phyloP scores from a whole-genome alignment of 208 protist genomes.

The Perkinsela sp. region DNA sequence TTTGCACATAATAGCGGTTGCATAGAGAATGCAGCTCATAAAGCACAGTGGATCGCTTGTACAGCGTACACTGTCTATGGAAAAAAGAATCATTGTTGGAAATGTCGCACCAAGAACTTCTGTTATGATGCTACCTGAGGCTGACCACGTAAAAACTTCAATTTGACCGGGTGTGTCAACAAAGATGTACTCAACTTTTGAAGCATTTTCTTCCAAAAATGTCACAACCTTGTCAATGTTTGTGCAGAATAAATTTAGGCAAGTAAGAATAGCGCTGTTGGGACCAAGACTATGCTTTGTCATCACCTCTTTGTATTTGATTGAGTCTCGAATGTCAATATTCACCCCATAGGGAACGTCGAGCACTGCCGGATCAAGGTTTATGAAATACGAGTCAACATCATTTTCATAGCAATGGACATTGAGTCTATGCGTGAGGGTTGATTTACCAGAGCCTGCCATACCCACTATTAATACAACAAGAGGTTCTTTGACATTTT shows the following conservation, averaged over 20 bases:
- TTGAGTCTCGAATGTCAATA: conserved; percentile 96
- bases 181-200: conserved; percentile 65
- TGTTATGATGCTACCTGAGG: conserved; percentile 85
- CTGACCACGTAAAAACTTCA: conserved; percentile 94
- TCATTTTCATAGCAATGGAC: conserved; percentile 46
- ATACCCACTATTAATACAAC: conserved; percentile 92
- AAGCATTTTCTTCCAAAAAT: conserved; percentile 28
- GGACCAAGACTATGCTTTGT: conserved; percentile 83
- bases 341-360: conserved; percentile 76
- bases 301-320: conserved; percentile 95
- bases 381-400: conserved; percentile 76
- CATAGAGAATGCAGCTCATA: conserved; percentile 96
- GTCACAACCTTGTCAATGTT: conserved; percentile 85
- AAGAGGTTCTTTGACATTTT: conserved; percentile 23
- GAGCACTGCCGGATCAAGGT: conserved; percentile 88
- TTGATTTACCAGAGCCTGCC: conserved; percentile 95
- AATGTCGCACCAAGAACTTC: conserved; percentile 70
- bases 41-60: conserved; percentile 73
- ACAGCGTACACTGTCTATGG: conserved; percentile 83
- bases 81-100: conserved; percentile 81
- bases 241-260: conserved; percentile 92
- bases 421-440: conserved; percentile 82
- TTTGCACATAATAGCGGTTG: conserved; percentile 91
- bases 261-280: conserved; percentile 95
- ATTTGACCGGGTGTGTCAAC: conserved; percentile 98